Conservation (phyloP, 805 yeast species). For the Ogataea pignaliae region DNA sequence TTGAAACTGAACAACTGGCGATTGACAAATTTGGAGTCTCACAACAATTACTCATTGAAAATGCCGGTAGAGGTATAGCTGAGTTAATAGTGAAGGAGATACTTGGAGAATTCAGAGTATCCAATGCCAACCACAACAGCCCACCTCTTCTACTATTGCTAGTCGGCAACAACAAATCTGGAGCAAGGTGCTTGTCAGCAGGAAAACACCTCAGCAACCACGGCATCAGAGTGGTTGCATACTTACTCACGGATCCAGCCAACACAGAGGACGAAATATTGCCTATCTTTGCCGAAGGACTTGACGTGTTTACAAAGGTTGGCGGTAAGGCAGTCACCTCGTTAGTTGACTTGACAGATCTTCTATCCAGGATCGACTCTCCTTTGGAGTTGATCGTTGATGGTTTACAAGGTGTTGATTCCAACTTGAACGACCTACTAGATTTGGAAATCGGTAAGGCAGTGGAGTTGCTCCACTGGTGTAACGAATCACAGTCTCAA, state of each 20-base stretch:
- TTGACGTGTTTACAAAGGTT: slow-evolving; percentile 48
- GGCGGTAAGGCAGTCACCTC: slow-evolving; percentile 65
- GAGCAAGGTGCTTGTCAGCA: slow-evolving; percentile 69
- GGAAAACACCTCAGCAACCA: slow-evolving; percentile 77
- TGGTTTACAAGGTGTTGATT: slow-evolving; percentile 81
- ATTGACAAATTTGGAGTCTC: slow-evolving; percentile 50
- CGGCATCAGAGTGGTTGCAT: slow-evolving; percentile 64
- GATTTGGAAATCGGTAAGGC: slow-evolving; percentile 38
- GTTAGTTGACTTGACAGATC: slow-evolving; percentile 32
- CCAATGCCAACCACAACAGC: slow-evolving; percentile 65
- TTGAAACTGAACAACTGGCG: slow-evolving; percentile 66
- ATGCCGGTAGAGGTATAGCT: slow-evolving; percentile 64
- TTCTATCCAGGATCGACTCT: slow-evolving; percentile 48
- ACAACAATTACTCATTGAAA: slow-evolving; percentile 49
- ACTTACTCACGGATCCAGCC: slow-evolving; percentile 33
- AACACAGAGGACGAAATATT: slow-evolving; percentile 35
- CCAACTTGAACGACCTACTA: slow-evolving; percentile 55
- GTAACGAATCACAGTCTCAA: slow-evolving; percentile 42
- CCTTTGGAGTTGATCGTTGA: slow-evolving; percentile 80
- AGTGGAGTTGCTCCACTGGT: slow-evolving; percentile 57
- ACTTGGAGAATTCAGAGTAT: slow-evolving; percentile 67
- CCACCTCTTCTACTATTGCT: slow-evolving; percentile 72
- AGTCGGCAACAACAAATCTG: slow-evolving; percentile 72
- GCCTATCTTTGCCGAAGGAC: slow-evolving; percentile 39
- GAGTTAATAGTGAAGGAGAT: slow-evolving; percentile 54